phyloP scores from a whole-genome alignment of 331 rosid genomes.

The Ulmus americana region DNA sequence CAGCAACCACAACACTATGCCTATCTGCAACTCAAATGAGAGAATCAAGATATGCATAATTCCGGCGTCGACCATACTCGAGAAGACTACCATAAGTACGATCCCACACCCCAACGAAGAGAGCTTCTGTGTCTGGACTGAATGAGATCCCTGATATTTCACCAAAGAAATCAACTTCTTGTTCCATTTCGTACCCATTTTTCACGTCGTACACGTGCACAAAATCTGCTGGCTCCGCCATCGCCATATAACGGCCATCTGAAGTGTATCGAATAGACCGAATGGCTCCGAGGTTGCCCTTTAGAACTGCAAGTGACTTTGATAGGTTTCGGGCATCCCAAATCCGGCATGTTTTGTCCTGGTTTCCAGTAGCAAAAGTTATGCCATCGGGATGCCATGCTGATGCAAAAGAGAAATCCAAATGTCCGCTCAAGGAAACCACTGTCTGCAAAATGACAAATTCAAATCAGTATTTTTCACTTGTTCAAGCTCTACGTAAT shows the following conservation, averaged over 20 bases:
- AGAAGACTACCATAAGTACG: conserved; percentile 89
- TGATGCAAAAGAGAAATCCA: conserved; percentile 86
- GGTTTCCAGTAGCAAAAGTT: conserved; percentile 88
- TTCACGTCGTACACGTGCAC: conserved; percentile 77
- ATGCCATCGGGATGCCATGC: conserved; percentile 80
- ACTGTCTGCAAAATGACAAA: conserved; percentile 28
- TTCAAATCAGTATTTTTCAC: conserved; percentile 1
- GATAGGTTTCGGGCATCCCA: conserved; percentile 83
- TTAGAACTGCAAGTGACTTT: conserved; percentile 69
- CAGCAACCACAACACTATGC: conserved; percentile 21
- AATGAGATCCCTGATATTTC: conserved; percentile 87
- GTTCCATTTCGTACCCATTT: conserved; percentile 69
- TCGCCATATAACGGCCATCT: conserved; percentile 81
- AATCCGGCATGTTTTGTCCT: conserved; percentile 81
- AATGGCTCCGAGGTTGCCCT: conserved; percentile 88
- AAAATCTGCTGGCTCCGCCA: conserved; percentile 90
- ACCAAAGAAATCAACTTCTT: conserved; percentile 81
- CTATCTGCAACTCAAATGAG: conserved; percentile 25
- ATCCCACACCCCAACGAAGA: conserved; percentile 80
- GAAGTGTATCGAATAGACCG: conserved; percentile 75
- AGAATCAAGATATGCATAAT: conserved; percentile 53
- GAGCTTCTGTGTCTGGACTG: conserved; percentile 90
- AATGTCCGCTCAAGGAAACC: conserved; percentile 45
- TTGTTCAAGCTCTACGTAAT: not conserved
- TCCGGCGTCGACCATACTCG: conserved; percentile 61